These are phyloP conservation scores for Lachancea kluyveri DNA, from an alignment of 805 yeast species.

Conservation along the genomic window DNA sequence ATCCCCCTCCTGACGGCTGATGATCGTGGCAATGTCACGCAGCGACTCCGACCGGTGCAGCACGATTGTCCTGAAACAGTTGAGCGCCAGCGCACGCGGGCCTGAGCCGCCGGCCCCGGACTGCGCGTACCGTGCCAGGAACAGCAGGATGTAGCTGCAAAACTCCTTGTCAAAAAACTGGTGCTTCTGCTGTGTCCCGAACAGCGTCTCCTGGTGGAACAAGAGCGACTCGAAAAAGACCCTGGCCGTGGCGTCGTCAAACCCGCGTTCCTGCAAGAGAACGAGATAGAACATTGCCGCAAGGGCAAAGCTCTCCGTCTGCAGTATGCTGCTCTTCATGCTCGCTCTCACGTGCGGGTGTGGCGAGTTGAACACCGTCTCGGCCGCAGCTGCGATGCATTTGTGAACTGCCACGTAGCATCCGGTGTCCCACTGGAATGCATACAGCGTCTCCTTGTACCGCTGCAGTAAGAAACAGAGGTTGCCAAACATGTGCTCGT, in stretches of 20 bases:
- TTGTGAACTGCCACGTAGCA: constrained; percentile 17
- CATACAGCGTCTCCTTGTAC: constrained; percentile 4
- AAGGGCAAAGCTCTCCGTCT: neutral
- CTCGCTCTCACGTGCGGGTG: neutral
- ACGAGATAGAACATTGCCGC: constrained; percentile 7
- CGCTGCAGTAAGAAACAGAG: constrained; percentile 10
- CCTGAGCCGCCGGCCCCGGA: constrained; percentile 16
- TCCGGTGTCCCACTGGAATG: constrained; percentile 5
- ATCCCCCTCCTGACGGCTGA: constrained; percentile 19
- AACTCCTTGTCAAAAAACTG: constrained; percentile 27
- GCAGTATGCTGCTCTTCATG: neutral
- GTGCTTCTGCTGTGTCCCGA: constrained; percentile 29
- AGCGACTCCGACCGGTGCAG: constrained; percentile 30
- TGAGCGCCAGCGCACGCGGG: constrained; percentile 17
- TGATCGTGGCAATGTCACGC: constrained; percentile 20
- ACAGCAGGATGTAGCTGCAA: neutral
- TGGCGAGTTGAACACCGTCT: neutral
- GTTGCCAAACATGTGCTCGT: constrained; percentile 14
- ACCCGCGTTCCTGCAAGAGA: constrained; percentile 15
- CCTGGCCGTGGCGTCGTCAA: constrained; percentile 20
- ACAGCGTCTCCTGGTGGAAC: constrained; percentile 29
- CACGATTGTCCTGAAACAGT: constrained; percentile 29
- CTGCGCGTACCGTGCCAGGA: constrained; percentile 10
- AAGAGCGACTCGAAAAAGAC: constrained; percentile 27
- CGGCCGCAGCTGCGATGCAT: neutral